Conservation (phyloP, 129 eudicot genomes). For the Artemisia annua region DNA sequence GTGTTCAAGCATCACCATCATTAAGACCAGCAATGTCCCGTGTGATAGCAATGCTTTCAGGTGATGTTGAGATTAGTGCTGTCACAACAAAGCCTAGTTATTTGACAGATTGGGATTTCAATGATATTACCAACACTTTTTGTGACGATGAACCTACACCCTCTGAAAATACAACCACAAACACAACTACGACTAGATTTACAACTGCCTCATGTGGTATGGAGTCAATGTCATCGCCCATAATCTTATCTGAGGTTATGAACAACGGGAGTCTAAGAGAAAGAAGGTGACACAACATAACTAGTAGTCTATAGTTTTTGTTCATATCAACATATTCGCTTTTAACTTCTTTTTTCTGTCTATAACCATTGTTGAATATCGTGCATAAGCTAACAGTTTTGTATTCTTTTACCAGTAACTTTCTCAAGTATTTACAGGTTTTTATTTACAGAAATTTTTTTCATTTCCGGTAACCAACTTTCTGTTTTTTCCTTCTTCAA, state of each 20-base stretch:
- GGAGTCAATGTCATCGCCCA: constrained; percentile 33
- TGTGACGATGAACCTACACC: constrained; percentile 26
- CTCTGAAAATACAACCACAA: constrained; percentile 16
- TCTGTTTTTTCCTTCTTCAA: neutral
- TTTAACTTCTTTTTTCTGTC: neutral
- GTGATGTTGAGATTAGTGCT: constrained; percentile 52
- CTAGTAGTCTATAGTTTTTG: neutral
- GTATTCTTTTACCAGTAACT: constrained; percentile 4
- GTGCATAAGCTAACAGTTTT: neutral
- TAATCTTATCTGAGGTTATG: constrained; percentile 26
- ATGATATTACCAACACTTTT: constrained; percentile 47
- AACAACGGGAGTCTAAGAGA: constrained; percentile 33
- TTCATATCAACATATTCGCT: neutral
- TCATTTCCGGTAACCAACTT: neutral
- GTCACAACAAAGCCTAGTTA: constrained; percentile 66
- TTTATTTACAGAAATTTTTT: neutral
- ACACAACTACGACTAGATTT: constrained; percentile 6
- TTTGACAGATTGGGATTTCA: constrained; percentile 65
- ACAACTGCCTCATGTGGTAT: constrained; percentile 30
- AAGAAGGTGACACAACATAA: constrained; percentile 37
- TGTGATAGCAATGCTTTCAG: constrained; percentile 62
- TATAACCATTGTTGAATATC: neutral
- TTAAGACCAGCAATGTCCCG: constrained; percentile 76
- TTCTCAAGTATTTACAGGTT: neutral
- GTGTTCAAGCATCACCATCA: constrained; percentile 70